Evolutionary conservation across 768 basidiomycete genomes (phyloP), one percentile per base, ranked within the genome.

Genomic region (Russula lepida): DNA sequence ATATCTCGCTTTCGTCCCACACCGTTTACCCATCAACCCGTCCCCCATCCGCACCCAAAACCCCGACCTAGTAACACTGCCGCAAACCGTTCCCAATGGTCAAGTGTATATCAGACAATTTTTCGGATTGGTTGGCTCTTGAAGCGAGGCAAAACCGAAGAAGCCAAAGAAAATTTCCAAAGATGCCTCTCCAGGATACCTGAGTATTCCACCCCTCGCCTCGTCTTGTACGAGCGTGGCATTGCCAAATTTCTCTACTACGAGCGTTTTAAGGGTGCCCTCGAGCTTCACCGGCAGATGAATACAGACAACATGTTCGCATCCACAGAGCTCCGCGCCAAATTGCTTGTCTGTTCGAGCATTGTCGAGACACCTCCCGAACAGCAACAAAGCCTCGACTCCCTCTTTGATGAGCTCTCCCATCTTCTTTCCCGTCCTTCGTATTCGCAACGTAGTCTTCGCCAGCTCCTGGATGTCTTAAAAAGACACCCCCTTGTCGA

Each of bases 271-370:
- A 65, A 67, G 13, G 70, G 74, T 35, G 81, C 83, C 0, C 66
- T 74, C 19, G 60, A 68, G 3, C 68, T 82, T 12, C 76, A 80
- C 65, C 65, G 72, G 8, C 72, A 74, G 19, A 79, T 84, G 77
- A 62, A 68, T 21, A 66, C 70, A 1, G 73, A 76, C 19, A 75
- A 76, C 9, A 71, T 80, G 44, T 53, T 75, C 1, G 72, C 77
- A 1, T 67, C 75, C 15, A 60, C 71, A 7, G 56, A 73, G 15
- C 72, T 80, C 15, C 71, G 76, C 53, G 74, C 78, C 8, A 75
- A 74, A 53, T 74, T 83, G 44, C 25, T 58, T 66, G 57, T 75
- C 13, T 74, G 75, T 0, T 67, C 78, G 39, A 54, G 67, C 21
- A 53, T 77, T 8, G 69, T 69, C 11, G 27, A 69, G 19, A 60